Evolutionary conservation across 1,139 yeast species (phyloP).

Genomic region (Saccharomycopsis phalli): DNA sequence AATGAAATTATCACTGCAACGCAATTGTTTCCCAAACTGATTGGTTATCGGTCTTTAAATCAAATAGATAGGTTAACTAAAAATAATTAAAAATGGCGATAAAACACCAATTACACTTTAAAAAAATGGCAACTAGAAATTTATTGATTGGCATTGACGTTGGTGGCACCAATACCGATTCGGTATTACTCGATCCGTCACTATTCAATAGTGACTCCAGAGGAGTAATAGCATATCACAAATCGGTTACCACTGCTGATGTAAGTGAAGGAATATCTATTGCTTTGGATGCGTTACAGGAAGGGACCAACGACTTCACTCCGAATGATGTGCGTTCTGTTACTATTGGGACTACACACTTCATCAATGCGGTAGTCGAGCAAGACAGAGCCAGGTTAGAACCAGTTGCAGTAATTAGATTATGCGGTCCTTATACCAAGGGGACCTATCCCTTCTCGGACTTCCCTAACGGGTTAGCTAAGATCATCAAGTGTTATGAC

Average conservation of each 20-base stretch:
- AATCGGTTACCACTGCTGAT: constrained; percentile 35
- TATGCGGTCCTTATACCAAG: constrained; percentile 33
- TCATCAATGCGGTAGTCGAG: constrained; percentile 38
- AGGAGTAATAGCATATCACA: constrained; percentile 35
- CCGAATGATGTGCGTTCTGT: constrained; percentile 30
- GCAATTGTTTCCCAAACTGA: not conserved
- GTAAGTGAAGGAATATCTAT: constrained; percentile 35
- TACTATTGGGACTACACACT: constrained; percentile 39
- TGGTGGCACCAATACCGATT: constrained; percentile 43
- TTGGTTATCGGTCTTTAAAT: no score
- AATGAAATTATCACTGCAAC: no score
- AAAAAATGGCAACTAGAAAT: constrained; percentile 11
- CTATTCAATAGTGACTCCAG: constrained; percentile 23
- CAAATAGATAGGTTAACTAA: no score
- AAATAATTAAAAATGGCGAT: no score
- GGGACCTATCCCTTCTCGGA: constrained; percentile 34
- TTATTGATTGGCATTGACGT: constrained; percentile 37
- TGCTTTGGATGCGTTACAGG: constrained; percentile 30
- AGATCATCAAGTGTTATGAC: constrained; percentile 28
- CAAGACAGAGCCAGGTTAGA: constrained; percentile 32
- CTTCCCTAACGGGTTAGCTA: constrained; percentile 31
- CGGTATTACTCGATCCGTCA: constrained; percentile 34
- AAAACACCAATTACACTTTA: no score
- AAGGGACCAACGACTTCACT: constrained; percentile 21
- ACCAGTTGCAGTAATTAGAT: constrained; percentile 34